These are phyloP conservation scores for Rachicladosporium sp. DNA, from an alignment of 2,329 filamentous ascomycete genomes.

Conservation along the genomic window DNA sequence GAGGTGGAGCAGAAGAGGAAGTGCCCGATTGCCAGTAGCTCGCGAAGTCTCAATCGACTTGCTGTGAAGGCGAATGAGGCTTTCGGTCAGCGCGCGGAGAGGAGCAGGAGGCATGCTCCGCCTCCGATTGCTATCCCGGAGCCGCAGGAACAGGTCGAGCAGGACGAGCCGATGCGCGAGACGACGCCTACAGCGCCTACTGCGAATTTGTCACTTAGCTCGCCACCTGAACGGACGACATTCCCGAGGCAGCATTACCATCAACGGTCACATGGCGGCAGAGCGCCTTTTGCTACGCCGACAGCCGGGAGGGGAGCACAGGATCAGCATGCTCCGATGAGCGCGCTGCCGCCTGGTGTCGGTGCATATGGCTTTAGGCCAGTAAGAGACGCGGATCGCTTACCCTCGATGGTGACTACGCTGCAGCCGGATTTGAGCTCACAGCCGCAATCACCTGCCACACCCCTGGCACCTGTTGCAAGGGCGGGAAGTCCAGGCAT, in stretches of 20 bases:
- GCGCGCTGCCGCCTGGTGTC: slow-evolving; percentile 7
- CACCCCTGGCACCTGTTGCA: slow-evolving; percentile 57
- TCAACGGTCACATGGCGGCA: slow-evolving; percentile 30
- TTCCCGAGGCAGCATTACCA: slow-evolving; percentile 46
- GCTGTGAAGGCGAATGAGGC: slow-evolving; percentile 9
- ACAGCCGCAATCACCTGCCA: slow-evolving; percentile 86
- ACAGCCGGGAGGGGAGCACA: too few relatives aligned
- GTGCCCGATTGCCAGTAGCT: slow-evolving; percentile 24
- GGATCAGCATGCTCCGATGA: too few relatives aligned
- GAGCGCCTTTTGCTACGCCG: slow-evolving; percentile 14
- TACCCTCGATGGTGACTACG: slow-evolving; percentile 68
- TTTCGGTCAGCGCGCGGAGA: slow-evolving; percentile 30
- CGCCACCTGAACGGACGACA: slow-evolving; percentile 57
- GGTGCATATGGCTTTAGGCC: slow-evolving; percentile 55
- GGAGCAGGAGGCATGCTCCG: slow-evolving; percentile 60
- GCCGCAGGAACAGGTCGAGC: slow-evolving; percentile 31
- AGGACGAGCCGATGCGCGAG: slow-evolving; percentile 40
- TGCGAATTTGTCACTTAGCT: slow-evolving; percentile 50
- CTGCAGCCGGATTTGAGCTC: slow-evolving; percentile 60
- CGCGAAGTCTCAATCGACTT: slow-evolving; percentile 19
- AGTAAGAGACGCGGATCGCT: slow-evolving; percentile 67
- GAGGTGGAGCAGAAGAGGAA: slow-evolving; percentile 63
- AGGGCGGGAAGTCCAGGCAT: slow-evolving; percentile 30
- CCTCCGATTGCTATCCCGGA: slow-evolving; percentile 73
- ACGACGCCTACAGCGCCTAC: slow-evolving; percentile 42